Evolutionary conservation across 495 filamentous ascomycete species (phyloP).

Genomic region (Neurospora discreta): DNA sequence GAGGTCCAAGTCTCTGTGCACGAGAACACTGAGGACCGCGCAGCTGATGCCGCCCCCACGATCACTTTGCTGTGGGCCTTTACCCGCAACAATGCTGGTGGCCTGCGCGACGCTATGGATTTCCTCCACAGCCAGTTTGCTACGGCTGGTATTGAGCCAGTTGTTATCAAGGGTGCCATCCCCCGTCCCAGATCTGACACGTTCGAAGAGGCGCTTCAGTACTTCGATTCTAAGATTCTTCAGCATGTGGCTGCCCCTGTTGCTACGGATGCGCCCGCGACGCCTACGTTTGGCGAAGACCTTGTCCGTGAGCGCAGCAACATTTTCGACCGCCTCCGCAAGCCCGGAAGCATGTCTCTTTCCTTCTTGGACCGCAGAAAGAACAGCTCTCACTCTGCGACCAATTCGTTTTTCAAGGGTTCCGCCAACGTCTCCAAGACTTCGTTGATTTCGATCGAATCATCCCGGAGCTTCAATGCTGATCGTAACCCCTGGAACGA

Average conservation of each 20-base stretch:
- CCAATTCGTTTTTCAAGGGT: conserved; percentile 79
- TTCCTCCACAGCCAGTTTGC: conserved; percentile 77
- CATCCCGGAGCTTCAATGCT: conserved; percentile 68
- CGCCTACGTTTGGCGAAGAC: conserved; percentile 66
- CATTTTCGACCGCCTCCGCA: conserved; percentile 73
- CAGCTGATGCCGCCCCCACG: conserved; percentile 41
- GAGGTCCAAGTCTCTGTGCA: conserved; percentile 72
- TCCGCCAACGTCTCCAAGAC: conserved; percentile 91
- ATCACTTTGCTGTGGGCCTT: conserved; percentile 52
- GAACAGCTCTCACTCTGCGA: conserved; percentile 75
- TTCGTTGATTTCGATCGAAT: conserved; percentile 87
- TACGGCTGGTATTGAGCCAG: conserved; percentile 71
- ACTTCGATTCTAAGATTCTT: conserved; percentile 91
- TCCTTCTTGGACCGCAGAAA: conserved; percentile 85
- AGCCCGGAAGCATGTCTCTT: conserved; percentile 85
- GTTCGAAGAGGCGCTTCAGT: conserved; percentile 91
- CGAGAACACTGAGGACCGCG: conserved; percentile 41
- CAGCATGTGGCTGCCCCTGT: conserved; percentile 77
- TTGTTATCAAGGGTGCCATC: conserved; percentile 81
- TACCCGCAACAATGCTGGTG: conserved; percentile 94
- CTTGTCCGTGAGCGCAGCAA: conserved; percentile 63
- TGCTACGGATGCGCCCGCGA: conserved; percentile 73
- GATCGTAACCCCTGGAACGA: conserved; percentile 97
- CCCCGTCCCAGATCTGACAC: conserved; percentile 96
- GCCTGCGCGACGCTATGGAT: conserved; percentile 90